Conservation (phyloP, 257 asterid genomes). For the Leptodermis oblonga region DNA sequence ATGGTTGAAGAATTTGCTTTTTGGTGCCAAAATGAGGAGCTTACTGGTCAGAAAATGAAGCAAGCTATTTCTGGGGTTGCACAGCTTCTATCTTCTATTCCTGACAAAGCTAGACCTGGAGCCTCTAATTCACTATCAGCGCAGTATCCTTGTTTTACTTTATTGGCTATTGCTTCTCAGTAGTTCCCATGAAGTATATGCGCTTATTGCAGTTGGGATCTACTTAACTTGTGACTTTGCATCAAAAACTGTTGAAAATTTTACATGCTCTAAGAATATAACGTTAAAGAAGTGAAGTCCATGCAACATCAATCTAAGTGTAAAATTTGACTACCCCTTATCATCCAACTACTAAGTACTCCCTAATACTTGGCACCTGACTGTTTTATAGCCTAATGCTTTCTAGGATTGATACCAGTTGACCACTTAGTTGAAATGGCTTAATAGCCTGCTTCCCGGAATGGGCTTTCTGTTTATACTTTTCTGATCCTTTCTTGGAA, state of each 20-base stretch:
- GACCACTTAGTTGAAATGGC: background rate
- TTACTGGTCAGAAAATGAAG: constrained; percentile 47
- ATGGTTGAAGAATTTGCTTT: constrained; percentile 49
- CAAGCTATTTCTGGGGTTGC: constrained; percentile 48
- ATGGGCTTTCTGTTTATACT: background rate
- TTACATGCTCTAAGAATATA: background rate
- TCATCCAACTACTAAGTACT: background rate
- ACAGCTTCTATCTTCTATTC: constrained; percentile 81
- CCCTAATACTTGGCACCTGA: too few relatives aligned
- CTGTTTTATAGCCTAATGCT: background rate
- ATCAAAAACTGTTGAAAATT: background rate
- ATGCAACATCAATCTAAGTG: background rate
- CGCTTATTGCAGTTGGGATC: background rate
- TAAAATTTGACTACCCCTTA: background rate
- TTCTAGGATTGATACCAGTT: background rate
- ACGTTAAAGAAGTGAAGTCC: background rate
- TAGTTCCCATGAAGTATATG: background rate
- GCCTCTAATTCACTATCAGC: constrained; percentile 66
- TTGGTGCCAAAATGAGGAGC: constrained; percentile 38
- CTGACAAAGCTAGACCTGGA: constrained; percentile 84
- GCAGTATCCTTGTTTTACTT: constrained; percentile 58
- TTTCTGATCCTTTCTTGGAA: background rate
- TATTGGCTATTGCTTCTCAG: constrained; percentile 12
- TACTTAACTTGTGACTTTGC: background rate
- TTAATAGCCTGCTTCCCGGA: background rate